Evolutionary conservation across 2,329 filamentous ascomycete genomes (phyloP), one percentile per base, ranked within the genome.

Genomic region (Apiospora kogelbergensis): DNA sequence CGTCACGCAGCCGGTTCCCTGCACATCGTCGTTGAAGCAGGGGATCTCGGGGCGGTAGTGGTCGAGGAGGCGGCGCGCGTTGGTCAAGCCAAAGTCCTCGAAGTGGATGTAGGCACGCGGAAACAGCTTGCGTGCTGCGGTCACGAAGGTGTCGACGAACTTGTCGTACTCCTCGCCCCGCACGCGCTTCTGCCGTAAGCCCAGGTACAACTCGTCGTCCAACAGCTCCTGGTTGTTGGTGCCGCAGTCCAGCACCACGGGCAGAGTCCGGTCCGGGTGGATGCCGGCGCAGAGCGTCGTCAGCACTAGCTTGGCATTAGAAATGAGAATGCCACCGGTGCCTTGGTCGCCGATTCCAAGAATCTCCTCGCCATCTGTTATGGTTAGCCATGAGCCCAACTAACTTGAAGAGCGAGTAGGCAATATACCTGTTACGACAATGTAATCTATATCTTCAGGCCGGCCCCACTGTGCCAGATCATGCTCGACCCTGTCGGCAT

Each of bases 21-120:
- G 94, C 0, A 97, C 90, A 77, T 97, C 94, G 69, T 97, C 94
- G 75, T 97, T 97, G 84, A 97, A 97, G 78, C 93, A 97, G 0
- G 94, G 86, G 9, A 95, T 90, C 65, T 91, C 76, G 0, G 90
- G 85, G 0, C 91, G 88, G 74, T 96, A 97, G 44, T 85, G 87
- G 70, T 97, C 92, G 0, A 97, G 84, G 2, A 97, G 87, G 3
- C 92, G 87, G 40, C 92, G 85, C 0, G 93, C 88, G 75, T 97
- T 97, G 1, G 80, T 79, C 0, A 97, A 81, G 0, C 93, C 94
- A 81, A 97, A 97, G 76, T 97, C 94, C 75, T 97, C 93, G 74
- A 97, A 97, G 76, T 97, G 94, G 24, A 97, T 91, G 74, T 95
- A 95, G 0, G 94, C 93, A 63, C 86, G 89, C 0, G 94, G 94